phyloP scores from a whole-genome alignment of 805 yeast genomes.

The Lachancea sp. region DNA sequence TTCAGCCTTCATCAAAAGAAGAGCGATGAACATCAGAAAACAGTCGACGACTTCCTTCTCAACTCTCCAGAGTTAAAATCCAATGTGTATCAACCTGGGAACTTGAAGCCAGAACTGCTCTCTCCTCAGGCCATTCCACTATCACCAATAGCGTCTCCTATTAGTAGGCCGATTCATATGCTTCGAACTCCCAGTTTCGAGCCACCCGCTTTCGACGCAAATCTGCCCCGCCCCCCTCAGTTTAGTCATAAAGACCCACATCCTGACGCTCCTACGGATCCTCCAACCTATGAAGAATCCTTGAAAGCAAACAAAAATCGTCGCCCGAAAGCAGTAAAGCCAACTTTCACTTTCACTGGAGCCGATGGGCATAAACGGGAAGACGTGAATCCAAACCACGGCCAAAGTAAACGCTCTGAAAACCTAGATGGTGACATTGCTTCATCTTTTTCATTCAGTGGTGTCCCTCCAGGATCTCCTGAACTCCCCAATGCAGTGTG shows the following conservation, averaged over 20 bases:
- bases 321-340: neutral
- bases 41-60: constrained; percentile 2
- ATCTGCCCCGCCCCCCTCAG: constrained; percentile 34
- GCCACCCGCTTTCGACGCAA: constrained; percentile 59
- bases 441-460: constrained; percentile 29
- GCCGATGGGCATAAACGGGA: neutral
- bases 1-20: constrained; percentile 1
- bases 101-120: constrained; percentile 39
- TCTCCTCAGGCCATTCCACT: constrained; percentile 64
- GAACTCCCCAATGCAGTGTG: constrained; percentile 32
- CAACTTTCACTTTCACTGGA: constrained; percentile 4
- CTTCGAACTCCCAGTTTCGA: constrained; percentile 49
- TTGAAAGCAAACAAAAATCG: constrained; percentile 11
- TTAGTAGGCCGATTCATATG: constrained; percentile 48
- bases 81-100: constrained; percentile 51
- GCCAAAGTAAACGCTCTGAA: constrained; percentile 12
- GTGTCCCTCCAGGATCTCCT: constrained; percentile 22
- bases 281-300: constrained; percentile 12
- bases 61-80: constrained; percentile 35
- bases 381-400: neutral
- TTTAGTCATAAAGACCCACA: neutral
- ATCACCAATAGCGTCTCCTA: constrained; percentile 42
- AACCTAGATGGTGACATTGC: constrained; percentile 25
- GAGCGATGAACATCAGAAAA: constrained; percentile 1
- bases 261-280: constrained; percentile 7